Base-by-base conservation (phyloP, 768 basidiomycete genomes). In the Pleurotus salmoneostramineus region DNA sequence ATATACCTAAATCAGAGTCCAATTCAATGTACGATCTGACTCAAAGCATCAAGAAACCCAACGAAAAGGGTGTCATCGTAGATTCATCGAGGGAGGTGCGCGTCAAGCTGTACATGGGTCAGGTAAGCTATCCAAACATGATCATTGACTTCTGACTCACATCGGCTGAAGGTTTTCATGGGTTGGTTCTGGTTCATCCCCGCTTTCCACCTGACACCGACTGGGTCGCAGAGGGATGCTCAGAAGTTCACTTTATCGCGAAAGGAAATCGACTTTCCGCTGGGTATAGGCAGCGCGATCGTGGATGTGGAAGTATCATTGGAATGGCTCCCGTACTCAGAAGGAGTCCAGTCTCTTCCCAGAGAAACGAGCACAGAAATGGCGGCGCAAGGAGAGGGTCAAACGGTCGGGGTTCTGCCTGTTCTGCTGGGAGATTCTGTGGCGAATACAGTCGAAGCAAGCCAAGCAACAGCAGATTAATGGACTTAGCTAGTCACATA, bases 131-230 rank as follows among this genome's bases (percentile, higher is more conserved):
- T 8, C 21, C 27, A n/a, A 36, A 34, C 3, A 15, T 7, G 6
- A 34, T 15, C 34, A 15, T 17, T 35, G 1, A 33, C 49, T 31
- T 6, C 32, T 42, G 57, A 35, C 61, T 15, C 15, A 56, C 58
- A 27, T 56, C 12, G 12, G 1, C 45, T 37, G 14, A 49, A 92
- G 80, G 77, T 93, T 0, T 84, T 88, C 63, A 83, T 95, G 68
- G 87, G 89, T 34, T 95, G 93, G 93, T 67, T 86, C 50, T 94
- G 93, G 93, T 79, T 94, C 66, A 83, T 95, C 59, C 93, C 93
- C 0, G 77, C 84, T 0, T 94, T 94, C 73, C 90, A 94, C 66
- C 82, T 93, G 75, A 74, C 82, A 1, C 77, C 82, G 45, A 75
- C 21, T 47, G 62, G 37, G 32, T 43, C 37, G 37, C 37, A 40